A percentile compares a stretch with the other conserved stretches of the same genome.
phyloP scores from a whole-genome alignment of 768 basidiomycete genomes.

The Astraeus odoratus region DNA sequence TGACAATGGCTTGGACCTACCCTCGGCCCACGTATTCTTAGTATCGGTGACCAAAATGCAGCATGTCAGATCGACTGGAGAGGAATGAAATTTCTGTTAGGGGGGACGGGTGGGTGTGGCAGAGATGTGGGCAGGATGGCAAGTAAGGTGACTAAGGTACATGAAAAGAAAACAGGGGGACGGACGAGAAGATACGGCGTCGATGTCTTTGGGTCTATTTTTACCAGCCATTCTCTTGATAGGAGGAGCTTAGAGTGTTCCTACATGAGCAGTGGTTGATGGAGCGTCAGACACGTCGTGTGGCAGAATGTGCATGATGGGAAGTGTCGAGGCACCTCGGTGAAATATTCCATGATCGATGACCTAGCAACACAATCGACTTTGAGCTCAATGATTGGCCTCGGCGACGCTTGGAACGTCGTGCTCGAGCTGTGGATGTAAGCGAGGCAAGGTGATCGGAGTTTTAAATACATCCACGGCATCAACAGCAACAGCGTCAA shows the following conservation, averaged over 20 bases:
- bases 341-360: slow-evolving; percentile 41
- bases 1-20: slow-evolving; percentile 29
- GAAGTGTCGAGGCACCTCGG: slow-evolving; percentile 30
- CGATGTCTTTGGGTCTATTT: slow-evolving; percentile 50
- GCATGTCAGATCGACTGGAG: slow-evolving; percentile 50
- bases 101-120: slow-evolving; percentile 6
- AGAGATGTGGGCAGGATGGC: slow-evolving; percentile 1
- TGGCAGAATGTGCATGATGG: not conserved
- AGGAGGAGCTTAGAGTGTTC: slow-evolving; percentile 50
- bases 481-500: too few species aligned
- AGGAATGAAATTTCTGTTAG: slow-evolving; percentile 57
- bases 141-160: slow-evolving; percentile 4
- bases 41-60: slow-evolving; percentile 67
- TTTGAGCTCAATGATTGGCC: not conserved
- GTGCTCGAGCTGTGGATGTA: too few species aligned
- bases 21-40: slow-evolving; percentile 69
- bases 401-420: not conserved
- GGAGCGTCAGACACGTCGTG: not conserved
- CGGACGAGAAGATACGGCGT: slow-evolving; percentile 69
- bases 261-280: too few species aligned
- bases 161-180: slow-evolving; percentile 13
- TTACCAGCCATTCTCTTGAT: slow-evolving; percentile 69
- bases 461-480: slow-evolving; percentile 6
- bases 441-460: too few species aligned
- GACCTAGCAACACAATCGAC: not conserved